Base-by-base conservation (phyloP, 208 protist species). In the Crithidia mellificae region DNA sequence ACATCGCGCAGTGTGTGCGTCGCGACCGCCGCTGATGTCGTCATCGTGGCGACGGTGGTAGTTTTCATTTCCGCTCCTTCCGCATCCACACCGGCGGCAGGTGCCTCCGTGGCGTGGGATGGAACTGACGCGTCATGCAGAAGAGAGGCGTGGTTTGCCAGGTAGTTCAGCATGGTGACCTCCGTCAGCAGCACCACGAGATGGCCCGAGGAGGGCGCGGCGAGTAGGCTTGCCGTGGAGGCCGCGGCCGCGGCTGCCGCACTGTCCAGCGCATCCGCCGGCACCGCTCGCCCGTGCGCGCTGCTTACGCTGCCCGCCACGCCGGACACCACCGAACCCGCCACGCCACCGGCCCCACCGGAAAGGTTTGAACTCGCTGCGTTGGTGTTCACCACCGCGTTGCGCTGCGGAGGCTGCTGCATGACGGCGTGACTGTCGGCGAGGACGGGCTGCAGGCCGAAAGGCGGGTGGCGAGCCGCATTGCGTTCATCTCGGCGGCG, bases 401-500 rank as follows among this genome's bases (percentile, higher is more conserved):
- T 17, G 25, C 43, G 14, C 1, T 24, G 32, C 7, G 7, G 36
- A 19, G 5, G 59, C 43, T 8, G 56, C 50, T 36, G 61, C 27
- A 22, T 46, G 19, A 41, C 20, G n/a, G n/a, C n/a, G 58, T 82
- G 69, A 25, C 24, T n/a, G 38, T 78, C 69, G 11, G 62, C 65
- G 57, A 74, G 70, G 11, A 62, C 27, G 36, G 77, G 78, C 54
- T 92, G 89, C 27, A 91, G 56, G 20, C 78, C 78, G 72, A 95
- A 93, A 20, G 87, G 79, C 9, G 81, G 85, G 41, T 83, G 78
- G 20, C 72, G 41, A 29, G 71, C 74, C 9, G 80, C 84, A 57
- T 81, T 92, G 25, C 90, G 87, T 68, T 93, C 85, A 58, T 95
- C 90, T 5, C 90, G 87, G 11, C 85, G 82, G 3, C 90, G 87